Evolutionary conservation across 148 eudicot genomes (phyloP), one percentile per base, ranked within the genome.

Genomic region (Beta vulgaris): DNA sequence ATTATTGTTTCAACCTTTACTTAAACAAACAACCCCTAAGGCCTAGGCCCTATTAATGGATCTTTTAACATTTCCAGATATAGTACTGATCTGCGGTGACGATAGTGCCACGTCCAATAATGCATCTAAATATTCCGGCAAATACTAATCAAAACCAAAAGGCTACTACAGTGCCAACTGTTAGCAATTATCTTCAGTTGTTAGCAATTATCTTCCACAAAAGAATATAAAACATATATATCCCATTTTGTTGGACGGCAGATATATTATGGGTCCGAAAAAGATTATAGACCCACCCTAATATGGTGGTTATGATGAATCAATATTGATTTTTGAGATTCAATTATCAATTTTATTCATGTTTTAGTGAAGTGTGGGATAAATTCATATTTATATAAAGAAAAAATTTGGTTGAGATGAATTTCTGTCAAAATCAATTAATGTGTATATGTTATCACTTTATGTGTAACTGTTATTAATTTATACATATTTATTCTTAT

Each of bases 31-130:
- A 58, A 28, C 9, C 21, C 25, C 66, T 6, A 16, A 35, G 21
- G 21, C 36, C 68, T 36, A 36, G 37, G 3, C 37, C 46, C 23
- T 36, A 64, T 15, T 42, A 43, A 28, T 59, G 48, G 42, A 72
- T 72, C n/a, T 36, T 23, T 21, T 36, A n/a, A n/a, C 2, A 2
- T 70, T n/a, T 37, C 43, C 40, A 25, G n/a, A 53, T 62, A 62
- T 34, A 37, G 25, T 39, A 63, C 12, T 31, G n/a, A 75, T 74
- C 76, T 18, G 54, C 69, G 77, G 71, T 63, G 53, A 62, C 2
- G 9, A 49, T 74, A 29, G 1, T 64, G 70, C 71, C 77, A 48
- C 71, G 18, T 63, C 54, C 59, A 61, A 31, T 29, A 11, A 16
- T 73, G 57, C 14, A 10, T 42, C 65, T 48, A 40, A 26, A 13